Evolutionary conservation across 225 moss, liverwort and hornwort genomes (phyloP).

Genomic region (Pseudoscleropodium purum): DNA sequence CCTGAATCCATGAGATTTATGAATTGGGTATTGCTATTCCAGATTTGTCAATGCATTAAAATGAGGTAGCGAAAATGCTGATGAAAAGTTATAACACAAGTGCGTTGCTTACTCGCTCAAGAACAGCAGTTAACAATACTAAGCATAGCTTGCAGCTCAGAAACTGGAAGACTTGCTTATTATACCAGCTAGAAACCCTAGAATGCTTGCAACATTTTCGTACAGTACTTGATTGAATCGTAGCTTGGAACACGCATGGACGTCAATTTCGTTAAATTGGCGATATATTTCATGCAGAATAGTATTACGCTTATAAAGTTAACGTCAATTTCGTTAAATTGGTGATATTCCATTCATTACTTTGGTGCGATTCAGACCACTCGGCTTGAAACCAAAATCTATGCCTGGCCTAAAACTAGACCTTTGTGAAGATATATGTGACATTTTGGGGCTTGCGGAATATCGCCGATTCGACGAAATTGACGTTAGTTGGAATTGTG

Average conservation of each 20-base stretch:
- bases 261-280: background rate
- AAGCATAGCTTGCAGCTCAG: background rate
- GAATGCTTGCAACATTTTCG: background rate
- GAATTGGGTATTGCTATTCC: background rate
- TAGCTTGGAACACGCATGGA: background rate
- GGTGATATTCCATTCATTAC: too few relatives aligned
- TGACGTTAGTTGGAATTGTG: background rate
- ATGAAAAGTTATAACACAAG: background rate
- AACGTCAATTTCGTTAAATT: too few relatives aligned
- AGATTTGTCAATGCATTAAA: background rate
- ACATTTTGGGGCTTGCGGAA: too few relatives aligned
- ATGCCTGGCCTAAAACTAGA: too few relatives aligned
- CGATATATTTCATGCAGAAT: background rate
- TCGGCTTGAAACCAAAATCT: too few relatives aligned
- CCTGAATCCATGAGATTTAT: background rate
- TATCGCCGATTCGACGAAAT: background rate
- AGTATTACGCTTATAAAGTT: background rate
- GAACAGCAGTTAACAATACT: background rate
- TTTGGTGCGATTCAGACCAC: too few relatives aligned
- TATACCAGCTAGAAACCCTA: background rate
- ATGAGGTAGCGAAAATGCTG: background rate
- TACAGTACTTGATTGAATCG: background rate
- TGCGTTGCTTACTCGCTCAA: background rate
- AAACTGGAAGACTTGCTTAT: background rate
- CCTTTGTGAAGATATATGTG: background rate